phyloP scores from a whole-genome alignment of 148 eudicot species.

The Silene latifolia region DNA sequence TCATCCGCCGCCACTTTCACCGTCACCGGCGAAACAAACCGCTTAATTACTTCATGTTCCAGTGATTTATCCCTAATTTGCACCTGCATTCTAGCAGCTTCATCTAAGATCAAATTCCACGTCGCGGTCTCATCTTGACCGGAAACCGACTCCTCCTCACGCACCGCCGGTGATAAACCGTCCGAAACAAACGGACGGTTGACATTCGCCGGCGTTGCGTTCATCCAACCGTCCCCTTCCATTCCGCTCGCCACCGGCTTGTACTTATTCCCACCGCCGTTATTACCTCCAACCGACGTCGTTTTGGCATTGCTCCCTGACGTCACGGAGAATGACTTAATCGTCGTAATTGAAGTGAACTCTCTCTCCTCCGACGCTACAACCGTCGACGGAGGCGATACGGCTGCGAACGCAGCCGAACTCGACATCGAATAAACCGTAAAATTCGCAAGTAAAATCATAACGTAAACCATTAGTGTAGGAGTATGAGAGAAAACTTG shows the following conservation, averaged over 20 bases:
- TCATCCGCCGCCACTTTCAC: slow-evolving; percentile 47
- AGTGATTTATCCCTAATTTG: slow-evolving; percentile 35
- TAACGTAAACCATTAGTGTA: slow-evolving; percentile 70
- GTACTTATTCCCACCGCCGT: too few species aligned
- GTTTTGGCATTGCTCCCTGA: too few species aligned
- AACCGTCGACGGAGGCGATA: slow-evolving; percentile 8
- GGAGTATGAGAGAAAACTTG: slow-evolving; percentile 87
- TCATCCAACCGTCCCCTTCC: too few species aligned
- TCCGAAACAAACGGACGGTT: too few species aligned
- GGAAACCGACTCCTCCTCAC: too few species aligned
- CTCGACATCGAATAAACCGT: slow-evolving; percentile 69
- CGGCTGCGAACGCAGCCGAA: slow-evolving; percentile 39
- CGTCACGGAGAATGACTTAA: neutral
- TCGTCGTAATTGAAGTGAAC: neutral
- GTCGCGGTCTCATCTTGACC: too few species aligned
- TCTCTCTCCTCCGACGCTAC: slow-evolving; percentile 17
- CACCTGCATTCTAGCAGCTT: slow-evolving; percentile 59
- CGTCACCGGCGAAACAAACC: slow-evolving; percentile 77
- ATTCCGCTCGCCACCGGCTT: too few species aligned
- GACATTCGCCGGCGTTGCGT: too few species aligned
- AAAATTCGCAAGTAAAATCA: slow-evolving; percentile 82
- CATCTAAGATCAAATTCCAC: slow-evolving; percentile 56
- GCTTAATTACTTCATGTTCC: slow-evolving; percentile 49
- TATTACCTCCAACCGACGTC: too few species aligned
- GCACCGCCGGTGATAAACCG: too few species aligned